Conservation (phyloP, 2,329 filamentous ascomycete genomes). For the Diplodia seriata region DNA sequence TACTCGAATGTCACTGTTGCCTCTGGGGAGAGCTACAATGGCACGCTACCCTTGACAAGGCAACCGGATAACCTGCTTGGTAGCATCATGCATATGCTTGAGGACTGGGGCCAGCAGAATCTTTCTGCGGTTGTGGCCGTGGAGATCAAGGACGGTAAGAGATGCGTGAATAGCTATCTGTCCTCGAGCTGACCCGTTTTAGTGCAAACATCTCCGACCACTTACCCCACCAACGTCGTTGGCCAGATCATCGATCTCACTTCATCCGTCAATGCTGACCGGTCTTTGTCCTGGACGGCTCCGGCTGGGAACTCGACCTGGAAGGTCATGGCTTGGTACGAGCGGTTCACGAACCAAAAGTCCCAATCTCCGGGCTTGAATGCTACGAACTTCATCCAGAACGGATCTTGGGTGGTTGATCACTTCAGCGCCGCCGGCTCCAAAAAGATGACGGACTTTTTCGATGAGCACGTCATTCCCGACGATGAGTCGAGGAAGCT, state of each 20-base stretch:
- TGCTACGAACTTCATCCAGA: conserved; percentile 41
- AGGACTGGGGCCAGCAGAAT: conserved; percentile 36
- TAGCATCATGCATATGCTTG: conserved; percentile 35
- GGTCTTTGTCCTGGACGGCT: conserved; percentile 35
- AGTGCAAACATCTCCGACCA: neutral
- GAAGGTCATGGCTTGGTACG: conserved; percentile 37
- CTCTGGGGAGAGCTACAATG: conserved; percentile 32
- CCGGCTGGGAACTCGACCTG: conserved; percentile 34
- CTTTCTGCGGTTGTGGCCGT: conserved; percentile 36
- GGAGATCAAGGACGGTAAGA: neutral
- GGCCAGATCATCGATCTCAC: conserved; percentile 35
- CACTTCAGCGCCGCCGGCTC: conserved; percentile 41
- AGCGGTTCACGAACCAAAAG: conserved; percentile 37
- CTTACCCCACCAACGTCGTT: neutral
- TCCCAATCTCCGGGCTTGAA: conserved; percentile 33
- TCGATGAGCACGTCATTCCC: conserved; percentile 43
- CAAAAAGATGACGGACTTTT: conserved; percentile 41
- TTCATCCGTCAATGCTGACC: conserved; percentile 29
- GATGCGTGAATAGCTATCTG: neutral
- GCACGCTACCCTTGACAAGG: conserved; percentile 33
- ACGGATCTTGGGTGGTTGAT: conserved; percentile 46
- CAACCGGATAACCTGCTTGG: conserved; percentile 30
- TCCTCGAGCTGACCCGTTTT: neutral
- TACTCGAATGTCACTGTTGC: conserved; percentile 34
- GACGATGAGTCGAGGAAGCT: conserved; percentile 35